A percentile compares a stretch with the other conserved stretches of the same genome.
These are phyloP conservation scores for Epichloe elymi DNA, from an alignment of 2,329 filamentous ascomycete genomes.

Conservation along the genomic window DNA sequence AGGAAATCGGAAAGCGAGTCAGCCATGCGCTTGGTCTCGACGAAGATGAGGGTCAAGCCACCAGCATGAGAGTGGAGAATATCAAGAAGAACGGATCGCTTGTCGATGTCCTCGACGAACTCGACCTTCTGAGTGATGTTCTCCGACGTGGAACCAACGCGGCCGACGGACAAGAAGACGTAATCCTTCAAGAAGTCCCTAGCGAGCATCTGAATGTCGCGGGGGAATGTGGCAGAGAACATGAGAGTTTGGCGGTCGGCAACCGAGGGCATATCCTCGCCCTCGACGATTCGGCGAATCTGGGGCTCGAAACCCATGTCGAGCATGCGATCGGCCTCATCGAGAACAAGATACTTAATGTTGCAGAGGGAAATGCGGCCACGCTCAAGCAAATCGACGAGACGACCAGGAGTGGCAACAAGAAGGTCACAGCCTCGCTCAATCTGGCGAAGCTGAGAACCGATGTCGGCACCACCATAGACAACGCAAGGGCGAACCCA, in stretches of 20 bases:
- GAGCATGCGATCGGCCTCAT: slow-evolving; percentile 99
- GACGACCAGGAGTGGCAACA: slow-evolving; percentile 90
- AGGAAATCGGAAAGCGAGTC: slow-evolving; percentile 96
- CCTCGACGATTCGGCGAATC: slow-evolving; percentile 95
- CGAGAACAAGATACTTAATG: slow-evolving; percentile 98
- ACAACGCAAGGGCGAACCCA: slow-evolving; percentile 98
- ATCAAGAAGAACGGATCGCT: slow-evolving; percentile 93
- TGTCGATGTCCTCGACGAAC: slow-evolving; percentile 93
- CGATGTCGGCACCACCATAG: slow-evolving; percentile 97
- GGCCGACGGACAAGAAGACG: slow-evolving; percentile 95
- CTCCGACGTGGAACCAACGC: slow-evolving; percentile 98
- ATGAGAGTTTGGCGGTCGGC: slow-evolving; percentile 90
- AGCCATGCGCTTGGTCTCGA: slow-evolving; percentile 99
- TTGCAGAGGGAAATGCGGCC: slow-evolving; percentile 94
- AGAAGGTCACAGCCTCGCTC: slow-evolving; percentile 94
- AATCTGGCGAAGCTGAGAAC: slow-evolving; percentile 93
- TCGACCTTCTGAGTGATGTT: slow-evolving; percentile 99
- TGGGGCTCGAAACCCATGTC: slow-evolving; percentile 99
- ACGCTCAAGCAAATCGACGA: slow-evolving; percentile 96
- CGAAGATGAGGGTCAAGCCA: slow-evolving; percentile 91
- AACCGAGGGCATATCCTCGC: slow-evolving; percentile 89
- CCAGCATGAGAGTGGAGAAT: slow-evolving; percentile 89
- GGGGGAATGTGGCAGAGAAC: slow-evolving; percentile 97
- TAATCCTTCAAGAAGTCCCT: slow-evolving; percentile 99
- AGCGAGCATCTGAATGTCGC: slow-evolving; percentile 97